Evolutionary conservation across 257 asterid genomes (phyloP).

Genomic region (Gynochthodes officinalis): DNA sequence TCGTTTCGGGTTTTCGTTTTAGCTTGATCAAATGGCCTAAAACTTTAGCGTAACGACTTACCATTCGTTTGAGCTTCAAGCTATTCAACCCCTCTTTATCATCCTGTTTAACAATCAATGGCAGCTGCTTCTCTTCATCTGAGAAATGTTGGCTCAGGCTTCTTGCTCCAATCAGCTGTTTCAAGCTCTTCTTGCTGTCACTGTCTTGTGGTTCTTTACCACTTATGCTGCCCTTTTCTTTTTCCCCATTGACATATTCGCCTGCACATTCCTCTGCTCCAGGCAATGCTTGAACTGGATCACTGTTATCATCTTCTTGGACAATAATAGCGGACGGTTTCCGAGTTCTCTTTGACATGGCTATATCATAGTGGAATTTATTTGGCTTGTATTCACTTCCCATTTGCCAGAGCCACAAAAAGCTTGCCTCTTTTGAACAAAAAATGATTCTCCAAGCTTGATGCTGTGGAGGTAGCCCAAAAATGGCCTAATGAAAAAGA

Average conservation of each 20-base stretch:
- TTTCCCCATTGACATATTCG: slow-evolving; percentile 12
- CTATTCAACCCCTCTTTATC: slow-evolving; percentile 25
- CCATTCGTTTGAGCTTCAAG: slow-evolving; percentile 34
- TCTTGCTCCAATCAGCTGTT: slow-evolving; percentile 39
- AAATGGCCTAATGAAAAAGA: not conserved
- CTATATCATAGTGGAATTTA: slow-evolving; percentile 38
- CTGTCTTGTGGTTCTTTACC: not conserved
- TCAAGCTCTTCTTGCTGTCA: slow-evolving; percentile 36
- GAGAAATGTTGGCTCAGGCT: slow-evolving; percentile 45
- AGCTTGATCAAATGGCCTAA: slow-evolving; percentile 52
- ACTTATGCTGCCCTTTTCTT: not conserved
- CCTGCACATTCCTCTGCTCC: not conserved
- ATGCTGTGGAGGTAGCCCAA: not conserved
- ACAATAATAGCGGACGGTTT: slow-evolving; percentile 26
- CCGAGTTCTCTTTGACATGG: slow-evolving; percentile 65
- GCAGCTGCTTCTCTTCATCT: slow-evolving; percentile 41
- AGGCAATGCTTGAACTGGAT: slow-evolving; percentile 2
- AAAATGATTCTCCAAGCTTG: no score
- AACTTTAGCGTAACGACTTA: slow-evolving; percentile 34
- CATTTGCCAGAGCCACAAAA: slow-evolving; percentile 5
- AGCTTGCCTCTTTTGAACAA: not conserved
- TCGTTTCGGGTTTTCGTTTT: slow-evolving; percentile 34
- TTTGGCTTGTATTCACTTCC: slow-evolving; percentile 19
- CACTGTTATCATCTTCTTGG: slow-evolving; percentile 1
- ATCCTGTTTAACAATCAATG: slow-evolving; percentile 23